Evolutionary conservation across 1,139 yeast species (phyloP), one percentile per base, ranked within the genome.

Genomic region (Taiozyma sp.): DNA sequence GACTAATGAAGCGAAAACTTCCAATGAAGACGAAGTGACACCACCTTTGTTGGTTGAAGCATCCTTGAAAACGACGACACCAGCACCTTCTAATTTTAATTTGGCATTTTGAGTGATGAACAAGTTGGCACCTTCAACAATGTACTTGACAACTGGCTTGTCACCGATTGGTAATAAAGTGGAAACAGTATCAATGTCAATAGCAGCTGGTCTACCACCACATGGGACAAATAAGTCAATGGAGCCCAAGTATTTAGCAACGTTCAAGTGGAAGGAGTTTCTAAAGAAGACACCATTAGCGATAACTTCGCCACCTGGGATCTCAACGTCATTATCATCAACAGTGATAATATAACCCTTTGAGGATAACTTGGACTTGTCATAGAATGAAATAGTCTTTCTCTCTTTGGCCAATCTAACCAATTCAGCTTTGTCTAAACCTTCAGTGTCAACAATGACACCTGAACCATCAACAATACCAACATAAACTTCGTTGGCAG

Each of bases 1-100:
- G 3, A 97, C 87, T 57, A 93, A 80, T 5, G 99, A 93, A 14
- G 98, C 97, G 62, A 93, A 79, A 21, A 93, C 99, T 72, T 93
- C 99, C 60, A 89, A 76, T 2, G 98, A 91, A 1, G 97, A 90
- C 1, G 98, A 91, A 2, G 99, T 93, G 49, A 93, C 99, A 73
- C 99, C 99, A 65, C 99, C 99, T 73, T 93, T 93, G 72, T 93
- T 93, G 50, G 98, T 89, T 21, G 97, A 88, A 21, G 99, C 97
- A 74, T 93, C 99, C 71, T 93, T 93, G 72, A 89, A 88, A 50
- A 93, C 77, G 50, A 90, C 69, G 50, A 88, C 82, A 42, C 98
- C 98, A 41, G 96, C 95, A 47, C 79, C 74, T 71, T 93, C 99
- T 53, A 93, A 76, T 52, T 82, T 78, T 45, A 91, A 72, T 74